Base-by-base conservation (phyloP, 768 basidiomycete genomes). In the Tylopilus sp. region DNA sequence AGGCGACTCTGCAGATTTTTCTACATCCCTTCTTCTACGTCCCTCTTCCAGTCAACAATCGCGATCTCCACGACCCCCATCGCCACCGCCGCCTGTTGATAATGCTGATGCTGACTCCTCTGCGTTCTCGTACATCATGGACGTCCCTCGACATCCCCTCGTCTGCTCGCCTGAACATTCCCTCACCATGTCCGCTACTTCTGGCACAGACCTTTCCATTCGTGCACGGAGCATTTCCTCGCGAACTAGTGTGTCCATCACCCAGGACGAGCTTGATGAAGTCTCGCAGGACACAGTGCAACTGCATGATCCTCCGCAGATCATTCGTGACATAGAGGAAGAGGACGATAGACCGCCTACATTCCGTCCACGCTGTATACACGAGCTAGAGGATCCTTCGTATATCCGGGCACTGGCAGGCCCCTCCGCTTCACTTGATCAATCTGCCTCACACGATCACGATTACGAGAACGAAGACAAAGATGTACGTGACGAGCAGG, bases 311-410 rank as follows among this genome's bases (percentile, higher is more conserved):
- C 48, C 54, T 6, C 50, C 7, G n/a, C 52, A 20, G 25, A 58
- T 58, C 41, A 75, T 74, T 45, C 68, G 68, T 3, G 44, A 71
- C 68, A 25, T 63, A 20, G 57, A 67, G 45, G 52, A 63, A 21
- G 52, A 65, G 47, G 47, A 71, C 62, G 36, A 69, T 51, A 56
- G 48, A 18, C 56, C 62, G 17, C 54, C 65, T 12, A 55, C 43
- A 8, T 65, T 67, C 13, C 67, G 43, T 17, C 71, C 76, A 2
- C 69, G 61, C 2, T 83, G 81, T 62, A 84, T 83, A 47, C 82
- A 84, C 60, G 79, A 85, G 57, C 56, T 83, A 9, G 73, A 72
- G 7, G 68, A 68, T 40, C 66, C 68, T 20, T 68, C 68, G 3
- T 68, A 69, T 20, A 55, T 67, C 7, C 57, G 47, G 17, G 54